phyloP scores from a whole-genome alignment of 495 filamentous ascomycete genomes.

The Talaromyces proteolyticus region DNA sequence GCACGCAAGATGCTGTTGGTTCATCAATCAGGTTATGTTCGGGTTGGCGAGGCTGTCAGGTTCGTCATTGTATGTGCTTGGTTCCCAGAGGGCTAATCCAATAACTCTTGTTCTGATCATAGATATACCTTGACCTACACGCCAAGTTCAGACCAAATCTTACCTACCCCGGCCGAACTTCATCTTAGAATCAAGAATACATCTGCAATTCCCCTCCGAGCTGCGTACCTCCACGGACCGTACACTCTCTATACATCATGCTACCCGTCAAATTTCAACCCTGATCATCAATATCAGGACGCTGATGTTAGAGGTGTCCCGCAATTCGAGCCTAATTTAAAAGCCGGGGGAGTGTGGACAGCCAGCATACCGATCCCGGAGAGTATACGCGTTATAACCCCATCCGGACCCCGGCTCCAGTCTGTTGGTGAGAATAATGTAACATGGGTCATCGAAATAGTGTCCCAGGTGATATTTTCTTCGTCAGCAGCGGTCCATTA shows the following conservation, averaged over 20 bases:
- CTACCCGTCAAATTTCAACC: conserved; percentile 73
- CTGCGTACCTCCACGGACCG: conserved; percentile 92
- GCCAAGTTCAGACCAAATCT: conserved; percentile 78
- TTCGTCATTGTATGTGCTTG: conserved; percentile 16
- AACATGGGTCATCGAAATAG: conserved; percentile 87
- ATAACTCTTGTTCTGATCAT: conserved; percentile 4
- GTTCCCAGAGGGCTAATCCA: not conserved
- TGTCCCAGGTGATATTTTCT: conserved; percentile 90
- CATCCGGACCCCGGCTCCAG: conserved; percentile 24
- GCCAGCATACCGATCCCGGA: conserved; percentile 72
- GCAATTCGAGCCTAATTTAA: conserved; percentile 92
- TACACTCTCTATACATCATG: conserved; percentile 85
- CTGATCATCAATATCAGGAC: conserved; percentile 63
- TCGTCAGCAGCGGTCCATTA: conserved; percentile 82
- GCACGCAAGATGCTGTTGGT: conserved; percentile 71
- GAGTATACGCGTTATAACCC: conserved; percentile 50
- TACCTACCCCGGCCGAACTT: conserved; percentile 71
- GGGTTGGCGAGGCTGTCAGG: conserved; percentile 86
- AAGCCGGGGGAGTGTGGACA: conserved; percentile 83
- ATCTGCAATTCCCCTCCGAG: conserved; percentile 83
- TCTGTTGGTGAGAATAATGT: conserved; percentile 35
- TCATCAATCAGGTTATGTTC: conserved; percentile 82
- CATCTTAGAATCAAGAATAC: conserved; percentile 86
- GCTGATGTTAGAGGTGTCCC: conserved; percentile 60
- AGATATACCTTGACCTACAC: conserved; percentile 92